Evolutionary conservation across 345 rosid genomes (phyloP).

Genomic region (Tarenaya hassleriana): DNA sequence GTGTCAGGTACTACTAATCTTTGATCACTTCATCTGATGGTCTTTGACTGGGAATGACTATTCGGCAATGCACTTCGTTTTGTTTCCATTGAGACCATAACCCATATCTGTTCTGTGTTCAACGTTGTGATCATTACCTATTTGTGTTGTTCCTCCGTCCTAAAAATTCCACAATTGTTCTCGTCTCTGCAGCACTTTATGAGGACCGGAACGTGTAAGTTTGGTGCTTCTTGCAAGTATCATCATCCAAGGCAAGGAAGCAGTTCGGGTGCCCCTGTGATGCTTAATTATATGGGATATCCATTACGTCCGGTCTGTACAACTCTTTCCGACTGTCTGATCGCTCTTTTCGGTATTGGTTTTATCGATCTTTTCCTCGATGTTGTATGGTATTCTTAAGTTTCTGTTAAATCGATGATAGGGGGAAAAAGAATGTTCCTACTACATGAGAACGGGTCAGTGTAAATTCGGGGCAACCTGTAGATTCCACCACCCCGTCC

Average conservation of each 20-base stretch:
- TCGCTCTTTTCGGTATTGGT: not conserved
- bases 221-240: slow-evolving; percentile 90
- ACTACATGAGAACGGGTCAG: slow-evolving; percentile 77
- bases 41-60: not conserved
- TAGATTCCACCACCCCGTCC: slow-evolving; percentile 83
- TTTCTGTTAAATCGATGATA: slow-evolving; percentile 25
- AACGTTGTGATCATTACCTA: too few species aligned
- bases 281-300: slow-evolving; percentile 63
- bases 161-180: too few species aligned
- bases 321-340: too few species aligned
- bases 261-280: slow-evolving; percentile 49
- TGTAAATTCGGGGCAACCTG: slow-evolving; percentile 86
- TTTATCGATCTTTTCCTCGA: not conserved
- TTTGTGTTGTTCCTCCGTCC: too few species aligned
- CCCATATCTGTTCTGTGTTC: not conserved
- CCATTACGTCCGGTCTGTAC: slow-evolving; percentile 85
- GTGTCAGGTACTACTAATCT: slow-evolving; percentile 78
- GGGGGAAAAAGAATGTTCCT: slow-evolving; percentile 92
- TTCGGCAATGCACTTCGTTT: slow-evolving; percentile 17
- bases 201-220: slow-evolving; percentile 89
- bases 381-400: slow-evolving; percentile 8
- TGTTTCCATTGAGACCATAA: not conserved
- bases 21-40: not conserved
- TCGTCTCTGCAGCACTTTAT: slow-evolving; percentile 54
- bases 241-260: slow-evolving; percentile 84